A percentile compares a stretch with the other conserved stretches of the same genome.
Conservation (phyloP, 1,284 basidiomycete species). For the Irpex sp. region DNA sequence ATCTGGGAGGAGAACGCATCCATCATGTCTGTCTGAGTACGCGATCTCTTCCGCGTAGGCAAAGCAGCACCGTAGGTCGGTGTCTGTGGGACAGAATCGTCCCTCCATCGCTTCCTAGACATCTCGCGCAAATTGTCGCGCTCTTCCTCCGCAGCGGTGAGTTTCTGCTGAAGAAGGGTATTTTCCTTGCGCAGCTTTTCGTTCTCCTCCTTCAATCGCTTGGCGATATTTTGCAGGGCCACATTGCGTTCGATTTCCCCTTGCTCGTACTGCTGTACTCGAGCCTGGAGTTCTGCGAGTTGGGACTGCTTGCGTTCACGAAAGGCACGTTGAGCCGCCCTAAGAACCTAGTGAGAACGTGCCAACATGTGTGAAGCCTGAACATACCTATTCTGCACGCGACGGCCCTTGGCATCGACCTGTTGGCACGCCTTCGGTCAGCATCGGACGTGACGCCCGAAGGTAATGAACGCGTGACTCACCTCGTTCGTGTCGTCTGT, state of each 20-base stretch:
- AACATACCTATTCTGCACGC: constrained; percentile 72
- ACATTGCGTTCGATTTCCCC: constrained; percentile 89
- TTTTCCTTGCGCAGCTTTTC: constrained; percentile 68
- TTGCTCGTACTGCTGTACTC: constrained; percentile 83
- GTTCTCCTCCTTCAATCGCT: constrained; percentile 87
- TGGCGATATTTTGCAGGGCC: constrained; percentile 80
- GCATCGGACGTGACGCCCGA: constrained; percentile 16
- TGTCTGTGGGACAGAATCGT: constrained; percentile 34
- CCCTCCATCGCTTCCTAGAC: constrained; percentile 55
- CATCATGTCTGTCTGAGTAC: constrained; percentile 23
- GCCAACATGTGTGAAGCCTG: constrained; percentile 5
- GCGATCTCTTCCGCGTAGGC: constrained; percentile 45
- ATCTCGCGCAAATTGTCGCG: constrained; percentile 29
- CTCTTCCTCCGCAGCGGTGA: constrained; percentile 49
- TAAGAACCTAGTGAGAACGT: constrained; percentile 27
- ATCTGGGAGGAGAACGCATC: constrained; percentile 23
- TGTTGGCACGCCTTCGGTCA: constrained; percentile 20
- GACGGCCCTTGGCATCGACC: constrained; percentile 56
- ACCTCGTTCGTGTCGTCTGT: constrained; percentile 45
- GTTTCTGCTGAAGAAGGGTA: constrained; percentile 52
- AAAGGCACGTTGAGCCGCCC: constrained; percentile 88
- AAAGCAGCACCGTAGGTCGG: constrained; percentile 22
- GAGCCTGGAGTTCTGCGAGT: constrained; percentile 85
- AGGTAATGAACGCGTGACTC: constrained; percentile 10
- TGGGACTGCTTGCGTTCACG: constrained; percentile 89